These are phyloP conservation scores for Dictyostelium capitatum DNA, from an alignment of 78 protist genomes.

Conservation along the genomic window DNA sequence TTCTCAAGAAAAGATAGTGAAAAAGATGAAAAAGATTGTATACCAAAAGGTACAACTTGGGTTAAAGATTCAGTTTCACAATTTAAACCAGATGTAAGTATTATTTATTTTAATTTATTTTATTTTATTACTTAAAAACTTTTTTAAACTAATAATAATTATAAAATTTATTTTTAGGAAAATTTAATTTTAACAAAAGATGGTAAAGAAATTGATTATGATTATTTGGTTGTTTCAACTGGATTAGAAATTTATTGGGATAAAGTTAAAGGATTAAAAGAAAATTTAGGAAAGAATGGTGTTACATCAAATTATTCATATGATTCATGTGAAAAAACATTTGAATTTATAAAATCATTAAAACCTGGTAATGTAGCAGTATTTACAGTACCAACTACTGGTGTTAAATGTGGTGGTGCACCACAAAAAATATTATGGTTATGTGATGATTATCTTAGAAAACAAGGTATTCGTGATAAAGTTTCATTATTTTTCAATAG, in stretches of 20 bases:
- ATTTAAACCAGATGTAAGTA: constrained; percentile 60
- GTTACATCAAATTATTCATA: constrained; percentile 84
- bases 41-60: constrained; percentile 79
- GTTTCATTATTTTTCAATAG: constrained; percentile 54
- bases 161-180: not conserved
- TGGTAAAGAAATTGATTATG: constrained; percentile 79
- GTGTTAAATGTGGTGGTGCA: constrained; percentile 91
- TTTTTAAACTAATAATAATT: not conserved
- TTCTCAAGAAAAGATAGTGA: constrained; percentile 9
- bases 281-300: constrained; percentile 82
- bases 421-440: constrained; percentile 90
- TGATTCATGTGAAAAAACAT: constrained; percentile 64
- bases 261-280: constrained; percentile 81
- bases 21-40: constrained; percentile 23
- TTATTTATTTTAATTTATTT: not conserved
- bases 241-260: constrained; percentile 83
- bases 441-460: constrained; percentile 68
- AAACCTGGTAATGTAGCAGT: constrained; percentile 62
- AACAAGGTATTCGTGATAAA: constrained; percentile 48
- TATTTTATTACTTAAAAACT: too few relatives aligned
- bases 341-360: constrained; percentile 41
- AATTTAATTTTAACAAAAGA: constrained; percentile 45
- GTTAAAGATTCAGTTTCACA: constrained; percentile 44
- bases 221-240: constrained; percentile 81
- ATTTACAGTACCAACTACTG: constrained; percentile 84